phyloP scores from a whole-genome alignment of 805 yeast genomes.

The Teunomyces tritomae region DNA sequence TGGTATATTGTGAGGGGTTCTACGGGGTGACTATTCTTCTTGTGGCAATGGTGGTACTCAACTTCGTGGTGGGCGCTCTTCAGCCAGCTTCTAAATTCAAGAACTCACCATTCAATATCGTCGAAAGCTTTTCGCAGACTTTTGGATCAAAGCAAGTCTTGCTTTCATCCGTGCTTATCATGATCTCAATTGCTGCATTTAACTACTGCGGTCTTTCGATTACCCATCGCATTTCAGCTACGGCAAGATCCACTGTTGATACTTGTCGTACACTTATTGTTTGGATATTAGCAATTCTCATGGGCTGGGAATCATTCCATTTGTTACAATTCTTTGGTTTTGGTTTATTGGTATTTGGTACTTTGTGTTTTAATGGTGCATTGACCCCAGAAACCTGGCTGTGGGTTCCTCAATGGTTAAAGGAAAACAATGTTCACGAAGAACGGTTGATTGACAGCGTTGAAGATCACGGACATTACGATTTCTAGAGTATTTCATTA shows the following conservation, averaged over 20 bases:
- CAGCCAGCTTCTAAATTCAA: conserved; percentile 32
- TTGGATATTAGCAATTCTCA: conserved; percentile 64
- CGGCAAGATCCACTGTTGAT: conserved; percentile 76
- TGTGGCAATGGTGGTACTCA: conserved; percentile 42
- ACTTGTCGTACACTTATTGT: conserved; percentile 73
- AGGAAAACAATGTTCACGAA: conserved; percentile 8
- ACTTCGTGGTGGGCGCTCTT: conserved; percentile 37
- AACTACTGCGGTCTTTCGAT: conserved; percentile 72
- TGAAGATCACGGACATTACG: conserved; percentile 1
- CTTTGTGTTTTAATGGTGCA: conserved; percentile 71
- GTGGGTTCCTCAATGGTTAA: conserved; percentile 48
- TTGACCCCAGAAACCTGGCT: conserved; percentile 49
- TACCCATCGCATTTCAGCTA: conserved; percentile 65
- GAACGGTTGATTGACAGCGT: not conserved
- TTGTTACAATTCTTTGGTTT: conserved; percentile 66
- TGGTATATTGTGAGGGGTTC: conserved; percentile 74
- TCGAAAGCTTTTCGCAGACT: conserved; percentile 49
- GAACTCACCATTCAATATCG: conserved; percentile 55
- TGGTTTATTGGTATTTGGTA: conserved; percentile 61
- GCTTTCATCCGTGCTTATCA: conserved; percentile 56
- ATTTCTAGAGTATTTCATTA: not conserved
- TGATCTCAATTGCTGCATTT: conserved; percentile 70
- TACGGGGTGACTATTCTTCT: conserved; percentile 55
- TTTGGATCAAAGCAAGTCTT: conserved; percentile 43
- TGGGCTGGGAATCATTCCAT: conserved; percentile 76